Percentiles rank a stretch among this genome's conserved stretches.
phyloP scores from a whole-genome alignment of 208 protist genomes.

The Vickermania spadyakhi region DNA sequence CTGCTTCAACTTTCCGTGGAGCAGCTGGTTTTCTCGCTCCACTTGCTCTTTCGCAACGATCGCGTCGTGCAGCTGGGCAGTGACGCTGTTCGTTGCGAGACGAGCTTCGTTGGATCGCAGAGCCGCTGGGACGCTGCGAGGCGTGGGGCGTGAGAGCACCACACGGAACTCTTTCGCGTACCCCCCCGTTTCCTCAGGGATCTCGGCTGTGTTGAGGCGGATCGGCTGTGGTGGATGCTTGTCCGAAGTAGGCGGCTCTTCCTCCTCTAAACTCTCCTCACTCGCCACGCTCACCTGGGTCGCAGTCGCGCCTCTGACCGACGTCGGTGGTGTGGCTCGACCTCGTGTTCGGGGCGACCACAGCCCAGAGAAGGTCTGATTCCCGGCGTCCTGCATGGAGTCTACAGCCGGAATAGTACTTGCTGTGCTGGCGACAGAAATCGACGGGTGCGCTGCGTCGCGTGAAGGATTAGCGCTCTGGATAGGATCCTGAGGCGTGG shows the following conservation, averaged over 20 bases:
- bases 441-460: neutral
- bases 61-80: conserved; percentile 46
- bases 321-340: neutral
- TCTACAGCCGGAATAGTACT: neutral
- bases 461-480: neutral
- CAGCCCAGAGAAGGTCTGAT: no score
- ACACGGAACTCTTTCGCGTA: neutral
- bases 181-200: neutral
- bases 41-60: conserved; percentile 50
- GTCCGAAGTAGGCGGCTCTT: neutral
- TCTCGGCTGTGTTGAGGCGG: neutral
- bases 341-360: neutral
- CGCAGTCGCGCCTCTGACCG: neutral
- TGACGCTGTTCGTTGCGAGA: conserved; percentile 8
- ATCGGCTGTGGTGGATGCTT: neutral
- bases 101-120: neutral
- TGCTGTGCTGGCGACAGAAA: neutral
- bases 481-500: neutral
- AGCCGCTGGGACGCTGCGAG: neutral
- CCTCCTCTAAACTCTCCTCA: no score
- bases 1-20: conserved; percentile 23
- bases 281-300: no score
- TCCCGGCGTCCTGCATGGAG: no score
- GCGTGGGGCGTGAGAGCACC: neutral
- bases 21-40: conserved; percentile 42